A percentile compares a stretch with the other conserved stretches of the same genome.
Evolutionary conservation across 2,329 filamentous ascomycete genomes (phyloP).

Genomic region (Microcyclospora tardicrescens): DNA sequence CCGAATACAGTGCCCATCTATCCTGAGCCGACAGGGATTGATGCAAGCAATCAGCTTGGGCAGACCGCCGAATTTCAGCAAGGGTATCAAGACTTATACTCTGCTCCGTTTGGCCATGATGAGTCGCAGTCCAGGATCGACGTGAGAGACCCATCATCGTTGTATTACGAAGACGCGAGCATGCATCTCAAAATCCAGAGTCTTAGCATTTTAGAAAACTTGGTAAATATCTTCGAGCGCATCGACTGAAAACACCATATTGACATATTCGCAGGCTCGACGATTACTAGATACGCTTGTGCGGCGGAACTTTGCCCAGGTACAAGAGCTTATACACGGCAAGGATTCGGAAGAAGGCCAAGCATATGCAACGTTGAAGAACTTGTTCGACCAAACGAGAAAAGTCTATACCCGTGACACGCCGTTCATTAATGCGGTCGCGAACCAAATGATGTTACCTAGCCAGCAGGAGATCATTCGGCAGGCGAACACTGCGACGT

Average conservation of each 20-base stretch:
- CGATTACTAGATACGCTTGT: conserved; percentile 47
- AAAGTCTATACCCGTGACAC: conserved; percentile 45
- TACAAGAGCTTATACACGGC: conserved; percentile 42
- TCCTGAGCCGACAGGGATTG: not conserved
- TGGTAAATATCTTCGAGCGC: conserved; percentile 31
- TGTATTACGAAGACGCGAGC: conserved; percentile 28
- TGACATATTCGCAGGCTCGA: conserved; percentile 33
- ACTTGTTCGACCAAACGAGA: conserved; percentile 50
- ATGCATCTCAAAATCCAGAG: conserved; percentile 44
- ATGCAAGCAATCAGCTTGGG: not conserved
- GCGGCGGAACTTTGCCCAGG: conserved; percentile 43
- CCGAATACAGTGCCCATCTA: not conserved
- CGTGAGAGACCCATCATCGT: conserved; percentile 6
- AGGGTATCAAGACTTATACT: conserved; percentile 3
- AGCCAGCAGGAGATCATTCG: conserved; percentile 46
- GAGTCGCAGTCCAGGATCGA: conserved; percentile 1
- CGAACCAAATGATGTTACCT: conserved; percentile 24
- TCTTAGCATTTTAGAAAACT: conserved; percentile 47
- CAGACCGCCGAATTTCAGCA: not conserved
- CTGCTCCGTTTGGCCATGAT: conserved; percentile 4
- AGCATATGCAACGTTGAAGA: conserved; percentile 49
- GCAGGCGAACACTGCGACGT: conserved; percentile 53
- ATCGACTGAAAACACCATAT: not conserved
- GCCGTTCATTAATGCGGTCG: conserved; percentile 36
- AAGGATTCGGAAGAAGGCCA: conserved; percentile 32